These are phyloP conservation scores for Penicillium sp. DNA, from an alignment of 2,329 filamentous ascomycete species.

Conservation along the genomic window DNA sequence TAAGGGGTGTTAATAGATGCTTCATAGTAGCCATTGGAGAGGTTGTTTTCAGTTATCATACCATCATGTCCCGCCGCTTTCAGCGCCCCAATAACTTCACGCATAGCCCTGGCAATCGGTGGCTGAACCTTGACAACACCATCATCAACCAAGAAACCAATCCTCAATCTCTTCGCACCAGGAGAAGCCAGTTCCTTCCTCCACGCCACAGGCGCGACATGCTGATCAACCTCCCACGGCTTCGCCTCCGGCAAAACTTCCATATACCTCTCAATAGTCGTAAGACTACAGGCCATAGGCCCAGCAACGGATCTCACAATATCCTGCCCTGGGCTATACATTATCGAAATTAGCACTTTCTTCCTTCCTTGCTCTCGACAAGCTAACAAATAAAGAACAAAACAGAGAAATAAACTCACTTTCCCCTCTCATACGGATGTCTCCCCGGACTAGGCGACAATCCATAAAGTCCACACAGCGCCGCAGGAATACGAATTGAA, in stretches of 20 bases:
- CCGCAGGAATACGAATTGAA: slow-evolving; percentile 56
- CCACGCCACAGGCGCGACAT: slow-evolving; percentile 41
- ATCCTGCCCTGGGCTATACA: slow-evolving; percentile 27
- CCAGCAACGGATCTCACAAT: slow-evolving; percentile 32
- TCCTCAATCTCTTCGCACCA: slow-evolving; percentile 51
- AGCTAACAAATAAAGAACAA: neutral
- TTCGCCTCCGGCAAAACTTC: slow-evolving; percentile 34
- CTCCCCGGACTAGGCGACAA: slow-evolving; percentile 42
- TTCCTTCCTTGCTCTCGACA: no score
- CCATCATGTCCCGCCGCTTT: slow-evolving; percentile 57
- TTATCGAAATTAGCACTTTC: neutral
- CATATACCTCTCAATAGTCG: slow-evolving; percentile 35
- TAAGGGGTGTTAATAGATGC: neutral
- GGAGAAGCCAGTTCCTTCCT: slow-evolving; percentile 25
- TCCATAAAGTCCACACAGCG: slow-evolving; percentile 57
- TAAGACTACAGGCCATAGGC: slow-evolving; percentile 29
- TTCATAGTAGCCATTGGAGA: rapidly evolving
- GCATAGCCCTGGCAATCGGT: slow-evolving; percentile 58
- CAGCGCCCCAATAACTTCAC: slow-evolving; percentile 53
- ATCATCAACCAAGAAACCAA: slow-evolving; percentile 63
- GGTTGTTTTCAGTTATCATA: slow-evolving; percentile 35
- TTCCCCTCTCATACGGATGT: slow-evolving; percentile 38
- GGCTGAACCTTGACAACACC: slow-evolving; percentile 61
- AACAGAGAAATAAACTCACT: slow-evolving; percentile 29
- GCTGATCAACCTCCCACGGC: slow-evolving; percentile 42